Base-by-base conservation (phyloP, 2,329 filamentous ascomycete species). In the Alternaria dauci region DNA sequence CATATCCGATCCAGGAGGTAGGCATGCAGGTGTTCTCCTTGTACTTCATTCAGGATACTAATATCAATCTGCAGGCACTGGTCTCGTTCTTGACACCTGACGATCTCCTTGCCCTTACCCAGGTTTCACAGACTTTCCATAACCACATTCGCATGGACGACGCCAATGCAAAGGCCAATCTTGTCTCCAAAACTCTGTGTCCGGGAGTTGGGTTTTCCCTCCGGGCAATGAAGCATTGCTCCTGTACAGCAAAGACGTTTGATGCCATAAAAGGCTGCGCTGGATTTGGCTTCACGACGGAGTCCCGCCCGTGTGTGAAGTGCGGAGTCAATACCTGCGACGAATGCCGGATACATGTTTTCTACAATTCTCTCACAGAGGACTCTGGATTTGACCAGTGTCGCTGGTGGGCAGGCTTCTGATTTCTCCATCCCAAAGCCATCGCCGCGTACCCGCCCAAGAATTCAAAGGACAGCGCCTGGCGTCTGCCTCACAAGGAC, bases 261-360 rank as follows among this genome's bases (percentile, higher is more conserved):
- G 38, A 48, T 16, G 4, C 7, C 14, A 28, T 16, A 5, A 46
- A 42, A 16, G 28, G 43, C 18, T 64, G 61, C 36, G 28, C 38
- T 12, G 36, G 55, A 32, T 18, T 32, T 46, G 63, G 58, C 8
- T 55, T 50, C 32, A 18, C 43, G 23, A 38, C 63, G 5, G 54
- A 67, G 42, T 68, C 65, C 14, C 52, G 52, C 4, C 69, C 70
- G 6, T 75, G 72, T 43, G 30, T 48, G 1, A 44, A 48, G 9
- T 75, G 72, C 39, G 60, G 59, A 5, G 46, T 63, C 26, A 74
- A 61, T 36, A 75, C 72, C 8, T 75, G 72, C 52, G 58, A 75
- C 23, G 72, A 75, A 38, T 75, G 72, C 36, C 69, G 72, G 1
- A 67, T 72, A 43, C 72, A 73, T 41, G 69, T 69, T 47, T 61